These are phyloP conservation scores for Proliferodiscus dingleyae DNA, from an alignment of 2,329 filamentous ascomycete species.

Conservation along the genomic window DNA sequence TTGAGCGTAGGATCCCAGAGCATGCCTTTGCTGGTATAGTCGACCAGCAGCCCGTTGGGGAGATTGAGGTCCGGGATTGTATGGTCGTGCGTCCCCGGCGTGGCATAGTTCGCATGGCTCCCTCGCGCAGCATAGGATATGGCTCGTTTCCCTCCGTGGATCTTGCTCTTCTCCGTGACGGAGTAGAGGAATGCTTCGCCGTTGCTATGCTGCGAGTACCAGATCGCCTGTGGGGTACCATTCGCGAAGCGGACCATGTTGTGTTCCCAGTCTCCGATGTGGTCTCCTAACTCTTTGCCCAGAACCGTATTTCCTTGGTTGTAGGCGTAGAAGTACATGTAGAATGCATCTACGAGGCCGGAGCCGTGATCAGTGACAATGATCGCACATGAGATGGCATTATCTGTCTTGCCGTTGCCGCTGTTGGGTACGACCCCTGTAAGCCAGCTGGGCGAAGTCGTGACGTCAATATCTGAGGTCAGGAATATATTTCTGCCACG, in stretches of 20 bases:
- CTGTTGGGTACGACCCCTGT: slow-evolving; percentile 48
- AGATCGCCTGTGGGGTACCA: slow-evolving; percentile 49
- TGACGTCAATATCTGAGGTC: slow-evolving; percentile 44
- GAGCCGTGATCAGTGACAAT: slow-evolving; percentile 55
- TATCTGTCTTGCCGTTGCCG: slow-evolving; percentile 42
- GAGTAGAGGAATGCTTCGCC: slow-evolving; percentile 60
- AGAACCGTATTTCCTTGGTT: slow-evolving; percentile 31
- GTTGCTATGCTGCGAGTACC: slow-evolving; percentile 58
- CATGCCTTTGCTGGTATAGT: slow-evolving; percentile 49
- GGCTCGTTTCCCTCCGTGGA: slow-evolving; percentile 41
- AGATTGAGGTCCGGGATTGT: slow-evolving; percentile 57
- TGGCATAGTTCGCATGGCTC: slow-evolving; percentile 61
- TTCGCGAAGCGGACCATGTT: slow-evolving; percentile 61
- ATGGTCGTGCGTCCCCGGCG: slow-evolving; percentile 55
- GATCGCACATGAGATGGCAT: slow-evolving; percentile 46
- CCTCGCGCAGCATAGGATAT: slow-evolving; percentile 55
- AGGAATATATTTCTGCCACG: slow-evolving; percentile 42
- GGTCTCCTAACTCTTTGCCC: slow-evolving; percentile 34
- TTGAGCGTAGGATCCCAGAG: slow-evolving; percentile 56
- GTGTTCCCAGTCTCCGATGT: slow-evolving; percentile 65
- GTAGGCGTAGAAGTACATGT: slow-evolving; percentile 34
- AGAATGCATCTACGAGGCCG: slow-evolving; percentile 36
- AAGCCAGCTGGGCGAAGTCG: slow-evolving; percentile 42
- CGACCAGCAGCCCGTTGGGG: slow-evolving; percentile 46
- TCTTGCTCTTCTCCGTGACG: slow-evolving; percentile 44